phyloP scores from a whole-genome alignment of 768 basidiomycete genomes.

The Lentinula edodes region DNA sequence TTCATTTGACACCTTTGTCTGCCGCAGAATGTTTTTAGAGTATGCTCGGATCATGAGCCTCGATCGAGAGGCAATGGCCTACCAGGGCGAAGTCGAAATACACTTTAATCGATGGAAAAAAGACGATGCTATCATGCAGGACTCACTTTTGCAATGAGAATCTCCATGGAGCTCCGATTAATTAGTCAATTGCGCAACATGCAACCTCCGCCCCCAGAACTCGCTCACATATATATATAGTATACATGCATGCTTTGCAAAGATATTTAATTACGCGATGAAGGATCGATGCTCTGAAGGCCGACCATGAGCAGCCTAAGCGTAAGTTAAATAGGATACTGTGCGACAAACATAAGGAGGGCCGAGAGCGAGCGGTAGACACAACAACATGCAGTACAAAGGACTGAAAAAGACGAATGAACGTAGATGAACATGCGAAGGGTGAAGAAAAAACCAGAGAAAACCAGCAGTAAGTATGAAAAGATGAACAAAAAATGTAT shows the following conservation, averaged over 20 bases:
- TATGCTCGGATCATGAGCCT: slow-evolving; percentile 46
- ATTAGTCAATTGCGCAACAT: too few relatives aligned
- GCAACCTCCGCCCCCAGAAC: too few relatives aligned
- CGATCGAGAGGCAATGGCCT: slow-evolving; percentile 27
- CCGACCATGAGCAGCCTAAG: background rate
- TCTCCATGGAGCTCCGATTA: background rate
- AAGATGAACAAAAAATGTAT: background rate
- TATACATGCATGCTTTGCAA: too few relatives aligned
- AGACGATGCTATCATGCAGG: background rate
- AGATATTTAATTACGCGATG: too few relatives aligned
- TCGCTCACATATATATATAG: too few relatives aligned
- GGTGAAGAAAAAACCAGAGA: background rate
- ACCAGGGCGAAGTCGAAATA: background rate
- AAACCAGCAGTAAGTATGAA: background rate
- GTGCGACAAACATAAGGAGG: background rate
- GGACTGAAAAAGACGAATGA: background rate
- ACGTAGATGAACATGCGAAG: background rate
- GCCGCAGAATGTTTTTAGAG: slow-evolving; percentile 44
- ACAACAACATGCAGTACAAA: background rate
- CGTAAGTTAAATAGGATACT: background rate
- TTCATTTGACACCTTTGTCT: background rate
- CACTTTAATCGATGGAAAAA: background rate
- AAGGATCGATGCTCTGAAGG: background rate
- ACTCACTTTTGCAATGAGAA: background rate
- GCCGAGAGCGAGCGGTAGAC: background rate